Evolutionary conservation across 1,284 basidiomycete species (phyloP).

Genomic region (Anthracocystis walkeri): DNA sequence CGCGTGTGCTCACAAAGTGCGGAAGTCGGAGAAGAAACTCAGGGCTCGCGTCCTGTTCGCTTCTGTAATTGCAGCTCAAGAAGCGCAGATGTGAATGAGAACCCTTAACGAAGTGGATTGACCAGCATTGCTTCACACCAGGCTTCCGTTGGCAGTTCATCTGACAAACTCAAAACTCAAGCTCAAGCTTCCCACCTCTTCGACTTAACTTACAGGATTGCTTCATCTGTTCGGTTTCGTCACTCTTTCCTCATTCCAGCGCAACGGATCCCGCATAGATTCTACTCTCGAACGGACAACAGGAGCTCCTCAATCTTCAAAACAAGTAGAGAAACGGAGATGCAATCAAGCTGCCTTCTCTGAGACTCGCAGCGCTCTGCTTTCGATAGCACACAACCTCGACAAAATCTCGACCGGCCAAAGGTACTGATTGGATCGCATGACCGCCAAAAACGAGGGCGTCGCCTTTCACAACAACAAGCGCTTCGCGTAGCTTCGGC

Average conservation of each 20-base stretch:
- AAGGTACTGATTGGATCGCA: slow-evolving; percentile 1
- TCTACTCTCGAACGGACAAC: background rate
- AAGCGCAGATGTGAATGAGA: slow-evolving; percentile 1
- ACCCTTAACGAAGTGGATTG: slow-evolving; percentile 8
- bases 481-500: slow-evolving; percentile 9
- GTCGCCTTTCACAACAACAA: background rate
- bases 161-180: slow-evolving; percentile 1
- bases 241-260: background rate
- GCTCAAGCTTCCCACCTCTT: background rate
- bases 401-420: background rate
- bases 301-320: background rate
- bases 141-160: slow-evolving; percentile 1
- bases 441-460: background rate
- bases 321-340: background rate
- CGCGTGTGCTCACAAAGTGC: background rate
- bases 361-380: background rate
- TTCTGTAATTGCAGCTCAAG: background rate
- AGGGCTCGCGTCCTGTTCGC: slow-evolving; percentile 7
- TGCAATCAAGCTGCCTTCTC: background rate
- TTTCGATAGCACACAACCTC: background rate
- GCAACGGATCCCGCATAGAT: background rate
- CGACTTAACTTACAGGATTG: background rate
- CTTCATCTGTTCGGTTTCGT: background rate
- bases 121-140: background rate
- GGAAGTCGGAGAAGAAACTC: slow-evolving; percentile 5